These are phyloP conservation scores for Aspergillus nomiae DNA, from an alignment of 2,329 filamentous ascomycete species.

Conservation along the genomic window DNA sequence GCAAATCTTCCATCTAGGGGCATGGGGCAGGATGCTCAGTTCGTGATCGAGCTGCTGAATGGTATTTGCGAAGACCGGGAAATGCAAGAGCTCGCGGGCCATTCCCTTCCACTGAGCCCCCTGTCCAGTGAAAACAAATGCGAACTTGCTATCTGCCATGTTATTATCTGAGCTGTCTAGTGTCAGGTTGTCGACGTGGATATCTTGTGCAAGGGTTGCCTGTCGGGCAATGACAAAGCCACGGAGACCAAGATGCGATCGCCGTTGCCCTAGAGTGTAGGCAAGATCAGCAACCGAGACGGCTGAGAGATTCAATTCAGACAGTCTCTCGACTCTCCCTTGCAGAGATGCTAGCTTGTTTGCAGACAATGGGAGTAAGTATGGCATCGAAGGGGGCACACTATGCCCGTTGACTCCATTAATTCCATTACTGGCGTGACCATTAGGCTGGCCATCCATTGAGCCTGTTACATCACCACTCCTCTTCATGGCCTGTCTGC, in stretches of 20 bases:
- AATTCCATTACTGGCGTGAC: background rate
- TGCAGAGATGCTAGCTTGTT: background rate
- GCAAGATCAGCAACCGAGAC: background rate
- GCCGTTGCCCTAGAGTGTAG: background rate
- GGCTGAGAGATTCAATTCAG: background rate
- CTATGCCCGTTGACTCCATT: background rate
- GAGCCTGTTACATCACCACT: background rate
- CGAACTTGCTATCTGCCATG: background rate
- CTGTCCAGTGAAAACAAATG: slow-evolving; percentile 24
- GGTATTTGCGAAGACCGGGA: slow-evolving; percentile 22
- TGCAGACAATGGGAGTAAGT: background rate
- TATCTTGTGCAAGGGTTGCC: no score
- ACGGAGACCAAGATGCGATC: slow-evolving; percentile 18
- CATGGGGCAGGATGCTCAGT: background rate
- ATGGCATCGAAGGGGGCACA: background rate
- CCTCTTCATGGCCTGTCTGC: background rate
- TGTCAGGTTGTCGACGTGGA: background rate
- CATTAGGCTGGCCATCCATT: background rate
- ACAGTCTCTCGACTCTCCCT: background rate
- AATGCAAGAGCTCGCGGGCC: slow-evolving; percentile 19
- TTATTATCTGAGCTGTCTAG: background rate
- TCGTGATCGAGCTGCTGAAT: background rate
- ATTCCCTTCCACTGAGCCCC: slow-evolving; percentile 24
- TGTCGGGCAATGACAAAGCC: background rate
- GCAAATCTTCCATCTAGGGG: background rate